Conservation (phyloP, 2,329 filamentous ascomycete genomes). For the Helotiales sp. region DNA sequence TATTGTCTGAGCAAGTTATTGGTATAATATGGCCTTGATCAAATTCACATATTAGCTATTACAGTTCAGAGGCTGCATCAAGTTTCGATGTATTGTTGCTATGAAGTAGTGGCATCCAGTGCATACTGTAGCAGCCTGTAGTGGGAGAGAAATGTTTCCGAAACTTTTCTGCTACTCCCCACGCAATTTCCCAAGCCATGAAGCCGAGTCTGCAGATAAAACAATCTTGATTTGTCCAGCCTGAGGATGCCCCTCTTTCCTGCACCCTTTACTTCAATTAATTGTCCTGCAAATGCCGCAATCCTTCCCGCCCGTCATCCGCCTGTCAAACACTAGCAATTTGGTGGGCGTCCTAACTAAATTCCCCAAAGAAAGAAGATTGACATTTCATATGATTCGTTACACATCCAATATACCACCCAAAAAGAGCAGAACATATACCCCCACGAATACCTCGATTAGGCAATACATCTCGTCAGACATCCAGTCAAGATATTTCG, state of each 20-base stretch:
- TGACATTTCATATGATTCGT: slow-evolving; percentile 15
- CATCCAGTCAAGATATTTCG: neutral
- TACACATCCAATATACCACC: slow-evolving; percentile 6
- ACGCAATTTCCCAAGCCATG: neutral
- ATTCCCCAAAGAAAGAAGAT: slow-evolving; percentile 7
- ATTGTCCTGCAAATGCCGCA: neutral
- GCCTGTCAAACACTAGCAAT: slow-evolving; percentile 3
- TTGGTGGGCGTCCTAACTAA: neutral
- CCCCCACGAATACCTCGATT: slow-evolving; percentile 6
- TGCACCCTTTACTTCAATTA: slow-evolving; percentile 9
- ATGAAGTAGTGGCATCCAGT: neutral
- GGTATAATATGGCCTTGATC: neutral
- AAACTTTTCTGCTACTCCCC: neutral
- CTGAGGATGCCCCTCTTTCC: neutral
- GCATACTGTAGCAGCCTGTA: neutral
- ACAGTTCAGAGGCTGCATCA: neutral
- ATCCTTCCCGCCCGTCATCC: neutral
- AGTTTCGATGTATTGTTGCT: neutral
- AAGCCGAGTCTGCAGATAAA: neutral
- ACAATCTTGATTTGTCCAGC: slow-evolving; percentile 11
- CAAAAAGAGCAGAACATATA: slow-evolving; percentile 1
- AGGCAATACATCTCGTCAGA: neutral
- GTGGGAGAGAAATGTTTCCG: neutral
- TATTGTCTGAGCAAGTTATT: neutral
- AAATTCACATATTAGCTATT: neutral